Evolutionary conservation across 192 early-diverging fungal species (phyloP), one percentile per base, ranked within the genome.

Genomic region (Spizellomyces punctatus): DNA sequence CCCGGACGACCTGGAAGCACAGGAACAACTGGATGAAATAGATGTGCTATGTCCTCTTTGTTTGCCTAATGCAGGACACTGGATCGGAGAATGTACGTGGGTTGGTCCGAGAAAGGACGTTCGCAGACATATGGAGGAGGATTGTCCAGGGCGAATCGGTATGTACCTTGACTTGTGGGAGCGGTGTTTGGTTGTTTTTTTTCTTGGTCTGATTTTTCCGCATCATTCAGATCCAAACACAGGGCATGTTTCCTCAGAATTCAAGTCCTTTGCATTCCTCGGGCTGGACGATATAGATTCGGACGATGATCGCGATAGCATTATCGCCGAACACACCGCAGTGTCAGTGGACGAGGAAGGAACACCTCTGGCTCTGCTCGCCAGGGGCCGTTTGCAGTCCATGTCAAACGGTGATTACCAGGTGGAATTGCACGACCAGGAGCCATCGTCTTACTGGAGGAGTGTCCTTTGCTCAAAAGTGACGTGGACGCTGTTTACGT

Each of bases 41-140:
- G 36, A 21, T 8, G 67, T 68, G 8, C 27, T 68, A 14, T 68
- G 67, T 58, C 67, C 69, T 21, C 63, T 71, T 22, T 5, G 43
- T 8, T 22, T 8, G n/a, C 10, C 9, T 21, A 14, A 46, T 8
- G 64, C 0, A 8, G 48, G 47, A 19, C 7, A 66, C 12, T 66
- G 64, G 46, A 49, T 49, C 0, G 64, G 64, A 6, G 64, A 49
- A 8, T 66, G 64, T 10, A 46, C 10, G 22, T 66, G 64, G 64
- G 47, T 21, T 36, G 64, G 64, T 14, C 64, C 43, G 10, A 46
- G 47, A 41, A 19, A 45, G 16, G 17, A 21, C 6, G 48, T 66
- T 17, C 8, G 64, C 1, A 10, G 6, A 7, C 64, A 66, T 19
- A 5, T 66, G 10, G 64, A 49, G 9, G 48, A 19, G 14, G 64